These are phyloP conservation scores for Cladophialophora carrionii DNA, from an alignment of 2,329 filamentous ascomycete species.

Conservation along the genomic window DNA sequence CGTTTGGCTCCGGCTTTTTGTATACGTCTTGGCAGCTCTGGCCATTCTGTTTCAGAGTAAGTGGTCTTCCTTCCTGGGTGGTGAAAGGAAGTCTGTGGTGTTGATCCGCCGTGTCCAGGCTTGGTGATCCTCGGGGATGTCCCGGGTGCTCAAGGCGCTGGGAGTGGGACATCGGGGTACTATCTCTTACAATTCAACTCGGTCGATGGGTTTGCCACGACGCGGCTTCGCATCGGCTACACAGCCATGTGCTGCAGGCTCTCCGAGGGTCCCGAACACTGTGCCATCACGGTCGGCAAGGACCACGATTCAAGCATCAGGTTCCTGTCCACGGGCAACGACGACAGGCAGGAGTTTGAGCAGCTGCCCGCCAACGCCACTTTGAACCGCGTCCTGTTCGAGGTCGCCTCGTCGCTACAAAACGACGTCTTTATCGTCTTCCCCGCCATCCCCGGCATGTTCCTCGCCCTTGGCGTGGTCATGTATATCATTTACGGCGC, in stretches of 20 bases:
- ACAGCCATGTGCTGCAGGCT: conserved; percentile 22
- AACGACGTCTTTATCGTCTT: conserved; percentile 21
- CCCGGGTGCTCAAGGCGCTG: not conserved
- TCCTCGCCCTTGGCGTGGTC: conserved; percentile 16
- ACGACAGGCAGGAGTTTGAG: not conserved
- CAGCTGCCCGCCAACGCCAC: not conserved
- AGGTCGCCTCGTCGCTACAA: conserved; percentile 4
- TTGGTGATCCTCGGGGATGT: not conserved
- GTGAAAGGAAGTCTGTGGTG: too few relatives aligned
- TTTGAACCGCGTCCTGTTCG: not conserved
- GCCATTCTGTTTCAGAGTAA: not conserved
- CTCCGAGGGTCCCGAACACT: conserved; percentile 16
- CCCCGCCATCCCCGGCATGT: conserved; percentile 18
- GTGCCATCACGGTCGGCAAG: conserved; percentile 23
- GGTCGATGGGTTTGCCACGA: conserved; percentile 5
- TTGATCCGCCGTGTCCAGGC: not conserved
- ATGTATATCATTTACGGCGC: conserved; percentile 10
- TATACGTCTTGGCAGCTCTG: not conserved
- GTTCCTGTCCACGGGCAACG: not conserved
- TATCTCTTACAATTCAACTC: not conserved
- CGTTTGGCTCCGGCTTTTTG: not conserved
- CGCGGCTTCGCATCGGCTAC: conserved; percentile 16
- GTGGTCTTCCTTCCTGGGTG: not conserved
- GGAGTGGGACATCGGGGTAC: not conserved
- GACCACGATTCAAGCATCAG: not conserved